Base-by-base conservation (phyloP, 176 grass and related monocot species). In the Eleusine indica region DNA sequence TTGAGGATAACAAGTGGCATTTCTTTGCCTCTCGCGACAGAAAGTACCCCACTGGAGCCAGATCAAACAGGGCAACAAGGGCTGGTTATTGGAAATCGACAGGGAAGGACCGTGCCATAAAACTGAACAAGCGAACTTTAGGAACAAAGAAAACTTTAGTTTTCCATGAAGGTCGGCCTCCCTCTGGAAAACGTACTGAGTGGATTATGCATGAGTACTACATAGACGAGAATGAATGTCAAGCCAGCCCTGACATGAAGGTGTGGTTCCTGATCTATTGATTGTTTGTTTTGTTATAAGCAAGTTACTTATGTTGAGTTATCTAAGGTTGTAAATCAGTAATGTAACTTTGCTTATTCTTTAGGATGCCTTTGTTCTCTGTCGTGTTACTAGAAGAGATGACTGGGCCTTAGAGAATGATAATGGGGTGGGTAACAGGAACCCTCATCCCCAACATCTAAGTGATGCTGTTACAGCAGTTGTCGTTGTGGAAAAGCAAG, bases 131-230 rank as follows among this genome's bases (percentile, higher is more conserved):
- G 21, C 56, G 68, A 44, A 80, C 85, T 54, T 86, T 98, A 73
- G 96, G 96, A 76, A 95, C 86, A 48, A 98, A 98, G 82, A 98
- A 98, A 80, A 98, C 96, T 51, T 79, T 98, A 82, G 96, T 98
- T 90, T 98, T 98, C 66, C 96, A 98, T 90, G 76, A 85, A 87
- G 96, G 96, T 7, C 90, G 96, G 0, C 96, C 96, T 70, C 96
- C 93, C 7, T 35, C 75, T 77, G 96, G 96, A 79, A 91, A 5
- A 62, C 89, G 89, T 43, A 93, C 93, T 19, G 87, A 98, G 74
- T 98, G 96, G 96, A 95, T 98, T 89, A 98, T 98, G 96, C 96
- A 98, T 64, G 96, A 98, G 71, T 98, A 90, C 70, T 93, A 91
- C 82, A 81, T 98, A 75, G 53, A 90, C 29, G 88, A 90, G 62